phyloP scores from a whole-genome alignment of 2,329 filamentous ascomycete species.

The Fusarium nygamai region DNA sequence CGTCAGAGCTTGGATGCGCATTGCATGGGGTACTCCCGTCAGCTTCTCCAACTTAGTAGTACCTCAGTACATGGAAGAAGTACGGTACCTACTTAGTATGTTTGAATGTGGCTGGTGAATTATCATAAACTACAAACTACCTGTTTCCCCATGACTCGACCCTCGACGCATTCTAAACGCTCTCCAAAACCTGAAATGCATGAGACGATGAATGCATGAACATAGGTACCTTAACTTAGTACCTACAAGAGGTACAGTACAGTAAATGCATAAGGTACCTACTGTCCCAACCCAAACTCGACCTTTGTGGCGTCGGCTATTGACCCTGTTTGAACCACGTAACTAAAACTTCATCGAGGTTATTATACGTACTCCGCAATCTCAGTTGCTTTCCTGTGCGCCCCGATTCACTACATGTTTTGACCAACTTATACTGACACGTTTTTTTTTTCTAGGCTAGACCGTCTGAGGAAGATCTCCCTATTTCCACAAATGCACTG shows the following conservation, averaged over 20 bases:
- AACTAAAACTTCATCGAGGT: conserved; percentile 37
- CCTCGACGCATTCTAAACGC: conserved; percentile 3
- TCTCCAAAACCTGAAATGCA: conserved; percentile 19
- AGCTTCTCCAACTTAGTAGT: conserved; percentile 11
- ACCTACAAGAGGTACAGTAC: neutral
- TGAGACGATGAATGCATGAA: conserved; percentile 2
- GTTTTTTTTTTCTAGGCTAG: neutral
- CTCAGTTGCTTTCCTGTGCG: conserved; percentile 28
- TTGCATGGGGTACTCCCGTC: neutral
- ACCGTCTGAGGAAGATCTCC: conserved; percentile 36
- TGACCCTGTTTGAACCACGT: conserved; percentile 36
- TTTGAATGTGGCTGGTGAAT: conserved; percentile 11
- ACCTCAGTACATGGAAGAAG: neutral
- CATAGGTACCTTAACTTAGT: neutral
- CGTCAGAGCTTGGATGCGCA: neutral
- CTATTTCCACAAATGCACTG: conserved; percentile 9
- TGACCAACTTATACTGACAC: neutral
- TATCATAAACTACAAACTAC: neutral
- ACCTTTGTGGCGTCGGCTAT: conserved; percentile 42
- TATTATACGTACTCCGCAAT: conserved; percentile 41
- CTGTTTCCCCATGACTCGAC: conserved; percentile 1
- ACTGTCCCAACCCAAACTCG: neutral
- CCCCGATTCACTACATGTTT: conserved; percentile 9
- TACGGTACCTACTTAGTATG: neutral
- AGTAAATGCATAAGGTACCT: neutral